Evolutionary conservation across 306 rosid species (phyloP), one percentile per base, ranked within the genome.

Genomic region (Psophocarpus tetragonolobus): DNA sequence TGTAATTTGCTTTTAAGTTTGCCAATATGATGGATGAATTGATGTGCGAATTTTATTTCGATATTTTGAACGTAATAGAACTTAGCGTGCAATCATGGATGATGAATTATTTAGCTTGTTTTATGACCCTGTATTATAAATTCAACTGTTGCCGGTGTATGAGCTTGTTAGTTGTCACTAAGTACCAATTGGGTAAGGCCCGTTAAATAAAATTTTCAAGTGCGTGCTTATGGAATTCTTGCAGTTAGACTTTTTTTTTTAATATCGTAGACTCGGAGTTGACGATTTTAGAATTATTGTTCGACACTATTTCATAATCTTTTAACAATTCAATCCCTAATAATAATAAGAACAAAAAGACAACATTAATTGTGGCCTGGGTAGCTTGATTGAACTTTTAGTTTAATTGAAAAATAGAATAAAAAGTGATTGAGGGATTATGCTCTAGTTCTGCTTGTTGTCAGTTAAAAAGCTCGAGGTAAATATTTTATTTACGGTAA

Each of bases 1-100:
- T 70, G 50, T 82, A 47, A 54, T 38, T 5, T 82, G 82, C 73
- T 47, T 47, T 78, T 15, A 51, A 42, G 73, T 45, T 79, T 8
- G 17, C 8, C 4, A 57, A n/a, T 26, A 15, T 48, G 56, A 61
- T 60, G 63, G 69, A 60, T 68, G 48, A 30, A 39, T 79, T 74
- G 68, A 20, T 71, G 27, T 74, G 72, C 18, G 35, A 17, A n/a
- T 27, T 58, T 29, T 30, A 64, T 58, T 23, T 69, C 13, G 24
- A 80, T 7, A 13, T 74, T 50, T 24, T 21, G 68, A 69, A 75
- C 68, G 68, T 73, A 3, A 1, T 63, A 30, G 38, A 57, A 65
- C 66, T 21, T 39, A 11, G 4, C 3, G 14, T 5, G 14, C 18
- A 60, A 29, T 17, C 33, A 18, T 29, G 82, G 56, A 15, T 42